Percentiles rank a stretch among this genome's conserved stretches.
These are phyloP conservation scores for Quercus ilex DNA, from an alignment of 306 rosid genomes.

Conservation along the genomic window DNA sequence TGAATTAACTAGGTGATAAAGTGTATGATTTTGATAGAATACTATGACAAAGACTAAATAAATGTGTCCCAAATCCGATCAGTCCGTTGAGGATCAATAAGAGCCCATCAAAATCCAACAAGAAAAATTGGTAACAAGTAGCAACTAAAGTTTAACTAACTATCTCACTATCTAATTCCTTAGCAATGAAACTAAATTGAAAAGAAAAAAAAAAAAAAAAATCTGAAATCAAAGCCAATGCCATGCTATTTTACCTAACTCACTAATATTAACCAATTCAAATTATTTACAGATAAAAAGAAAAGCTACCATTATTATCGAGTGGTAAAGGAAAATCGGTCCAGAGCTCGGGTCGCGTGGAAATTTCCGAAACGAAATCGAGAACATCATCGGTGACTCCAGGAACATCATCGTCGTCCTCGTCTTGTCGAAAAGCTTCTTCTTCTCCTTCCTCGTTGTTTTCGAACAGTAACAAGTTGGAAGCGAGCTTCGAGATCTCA, in stretches of 20 bases:
- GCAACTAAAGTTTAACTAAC: background rate
- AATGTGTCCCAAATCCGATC: no score
- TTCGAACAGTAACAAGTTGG: slow-evolving; percentile 53
- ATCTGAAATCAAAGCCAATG: no score
- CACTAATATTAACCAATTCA: background rate
- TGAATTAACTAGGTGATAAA: no score
- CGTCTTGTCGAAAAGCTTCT: slow-evolving; percentile 14
- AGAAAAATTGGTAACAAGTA: background rate
- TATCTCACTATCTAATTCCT: background rate
- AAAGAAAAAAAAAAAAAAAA: no score
- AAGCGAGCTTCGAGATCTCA: slow-evolving; percentile 71
- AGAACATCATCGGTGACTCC: slow-evolving; percentile 75
- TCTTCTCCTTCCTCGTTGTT: background rate
- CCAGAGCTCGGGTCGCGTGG: slow-evolving; percentile 71
- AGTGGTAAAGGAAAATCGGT: slow-evolving; percentile 73
- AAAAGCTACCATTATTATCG: slow-evolving; percentile 50
- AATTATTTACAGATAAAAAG: background rate
- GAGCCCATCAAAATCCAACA: no score
- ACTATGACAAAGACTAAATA: no score
- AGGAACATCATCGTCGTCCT: slow-evolving; percentile 35
- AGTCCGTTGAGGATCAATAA: no score
- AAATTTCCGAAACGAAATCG: slow-evolving; percentile 59
- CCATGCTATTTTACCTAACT: no score
- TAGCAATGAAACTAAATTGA: background rate
- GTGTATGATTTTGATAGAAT: no score